Conservation (phyloP, 192 early-diverging fungal genomes). For the Backusella tarrabulga region DNA sequence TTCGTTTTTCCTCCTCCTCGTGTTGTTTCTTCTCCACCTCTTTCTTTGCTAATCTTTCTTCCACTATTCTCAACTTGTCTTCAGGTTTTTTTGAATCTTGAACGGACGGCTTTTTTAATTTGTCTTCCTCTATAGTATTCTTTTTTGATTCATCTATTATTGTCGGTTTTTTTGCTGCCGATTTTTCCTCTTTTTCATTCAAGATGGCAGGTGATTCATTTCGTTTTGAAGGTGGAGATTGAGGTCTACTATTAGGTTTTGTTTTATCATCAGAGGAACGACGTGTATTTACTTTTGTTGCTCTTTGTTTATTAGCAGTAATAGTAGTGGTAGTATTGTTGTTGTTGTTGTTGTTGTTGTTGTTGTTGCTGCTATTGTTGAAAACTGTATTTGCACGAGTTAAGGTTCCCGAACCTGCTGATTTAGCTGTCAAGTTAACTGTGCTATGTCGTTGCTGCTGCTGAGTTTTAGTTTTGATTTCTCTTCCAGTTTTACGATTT, state of each 20-base stretch:
- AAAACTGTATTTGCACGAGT: not conserved
- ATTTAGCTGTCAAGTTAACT: not conserved
- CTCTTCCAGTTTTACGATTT: slow-evolving; percentile 3
- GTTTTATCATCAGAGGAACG: slow-evolving; percentile 7
- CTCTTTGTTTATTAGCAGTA: not conserved
- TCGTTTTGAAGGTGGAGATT: slow-evolving; percentile 14
- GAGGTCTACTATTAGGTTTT: slow-evolving; percentile 1
- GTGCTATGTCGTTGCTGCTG: not conserved
- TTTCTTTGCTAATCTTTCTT: not conserved
- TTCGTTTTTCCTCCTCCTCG: not conserved
- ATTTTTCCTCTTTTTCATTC: not conserved
- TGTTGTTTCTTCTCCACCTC: not conserved
- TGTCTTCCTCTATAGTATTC: not conserved
- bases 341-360: not conserved
- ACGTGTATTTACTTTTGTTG: slow-evolving; percentile 1
- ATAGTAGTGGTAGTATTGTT: not conserved
- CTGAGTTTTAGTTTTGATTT: not conserved
- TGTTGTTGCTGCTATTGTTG: not conserved
- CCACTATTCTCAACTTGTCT: not conserved
- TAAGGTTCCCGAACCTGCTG: slow-evolving; percentile 4
- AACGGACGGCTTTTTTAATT: not conserved
- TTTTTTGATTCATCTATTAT: not conserved
- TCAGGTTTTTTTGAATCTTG: not conserved
- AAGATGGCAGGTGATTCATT: not conserved
- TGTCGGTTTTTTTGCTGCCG: not conserved